phyloP scores from a whole-genome alignment of 1,284 basidiomycete species.

The Tremellales sp. region DNA sequence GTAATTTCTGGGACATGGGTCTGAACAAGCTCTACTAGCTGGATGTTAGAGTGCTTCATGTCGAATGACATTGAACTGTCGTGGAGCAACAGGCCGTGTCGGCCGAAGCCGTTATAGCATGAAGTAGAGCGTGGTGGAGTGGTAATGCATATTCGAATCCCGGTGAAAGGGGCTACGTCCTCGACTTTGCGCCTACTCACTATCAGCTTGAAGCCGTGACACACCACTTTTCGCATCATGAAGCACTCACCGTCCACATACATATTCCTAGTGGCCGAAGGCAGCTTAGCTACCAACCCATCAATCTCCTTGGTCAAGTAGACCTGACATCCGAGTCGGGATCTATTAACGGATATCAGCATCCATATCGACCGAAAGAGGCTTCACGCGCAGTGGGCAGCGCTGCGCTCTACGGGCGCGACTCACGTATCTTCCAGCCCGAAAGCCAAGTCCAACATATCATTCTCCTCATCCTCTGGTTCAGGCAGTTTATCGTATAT shows the following conservation, averaged over 20 bases:
- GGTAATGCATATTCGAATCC: no score
- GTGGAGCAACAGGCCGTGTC: no score
- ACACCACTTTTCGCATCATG: no score
- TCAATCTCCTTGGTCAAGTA: slow-evolving; percentile 75
- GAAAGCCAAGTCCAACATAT: slow-evolving; percentile 98
- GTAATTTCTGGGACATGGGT: slow-evolving; percentile 75
- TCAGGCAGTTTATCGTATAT: slow-evolving; percentile 82
- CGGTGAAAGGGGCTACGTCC: no score
- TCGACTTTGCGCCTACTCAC: no score
- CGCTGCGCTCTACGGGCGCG: not conserved
- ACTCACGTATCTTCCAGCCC: slow-evolving; percentile 88
- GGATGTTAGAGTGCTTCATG: no score
- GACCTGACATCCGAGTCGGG: slow-evolving; percentile 70
- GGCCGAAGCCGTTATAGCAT: no score
- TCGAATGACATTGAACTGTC: no score
- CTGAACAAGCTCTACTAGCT: slow-evolving; percentile 17
- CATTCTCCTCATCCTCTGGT: slow-evolving; percentile 95
- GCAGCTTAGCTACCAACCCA: slow-evolving; percentile 79
- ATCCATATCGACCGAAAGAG: no score
- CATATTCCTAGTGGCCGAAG: slow-evolving; percentile 94
- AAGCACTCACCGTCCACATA: slow-evolving; percentile 84
- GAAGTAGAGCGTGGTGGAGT: no score
- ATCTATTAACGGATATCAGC: no score
- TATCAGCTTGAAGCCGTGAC: not conserved
- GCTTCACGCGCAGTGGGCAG: no score